phyloP scores from a whole-genome alignment of 768 basidiomycete species.

The Hebeloma cylindrosporum region DNA sequence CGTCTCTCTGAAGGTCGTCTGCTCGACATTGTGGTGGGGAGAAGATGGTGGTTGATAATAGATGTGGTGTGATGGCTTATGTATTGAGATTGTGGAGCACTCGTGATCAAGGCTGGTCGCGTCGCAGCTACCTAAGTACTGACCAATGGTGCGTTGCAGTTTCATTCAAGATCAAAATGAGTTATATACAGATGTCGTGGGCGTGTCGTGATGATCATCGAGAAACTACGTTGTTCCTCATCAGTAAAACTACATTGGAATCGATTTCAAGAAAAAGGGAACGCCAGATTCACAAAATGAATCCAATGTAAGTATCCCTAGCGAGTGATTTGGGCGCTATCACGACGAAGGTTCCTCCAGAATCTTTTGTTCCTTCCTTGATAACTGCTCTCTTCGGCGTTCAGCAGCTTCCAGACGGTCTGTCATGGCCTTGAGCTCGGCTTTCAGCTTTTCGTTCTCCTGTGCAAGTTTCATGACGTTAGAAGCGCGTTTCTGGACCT shows the following conservation, averaged over 20 bases:
- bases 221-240: conserved; percentile 2
- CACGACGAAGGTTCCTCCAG: conserved; percentile 30
- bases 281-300: too few species aligned
- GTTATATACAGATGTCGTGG: neutral
- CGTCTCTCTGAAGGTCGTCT: conserved; percentile 29
- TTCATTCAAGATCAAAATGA: neutral
- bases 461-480: conserved; percentile 75
- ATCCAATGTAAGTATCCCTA: too few species aligned
- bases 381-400: conserved; percentile 52
- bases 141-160: neutral
- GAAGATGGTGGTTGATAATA: neutral
- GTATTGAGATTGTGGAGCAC: conserved; percentile 4
- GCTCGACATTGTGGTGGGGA: conserved; percentile 2
- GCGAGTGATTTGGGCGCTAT: conserved; percentile 8
- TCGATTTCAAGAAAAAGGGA: too few species aligned
- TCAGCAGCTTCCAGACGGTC: conserved; percentile 76
- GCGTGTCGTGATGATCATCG: neutral
- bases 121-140: neutral
- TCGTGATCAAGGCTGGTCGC: neutral
- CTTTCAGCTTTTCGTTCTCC: conserved; percentile 79
- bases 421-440: conserved; percentile 71
- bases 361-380: conserved; percentile 34
- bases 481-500: conserved; percentile 69
- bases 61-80: conserved; percentile 6
- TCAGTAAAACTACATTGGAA: conserved; percentile 10